phyloP scores from a whole-genome alignment of 768 basidiomycete species.

The Cubamyces sp. region DNA sequence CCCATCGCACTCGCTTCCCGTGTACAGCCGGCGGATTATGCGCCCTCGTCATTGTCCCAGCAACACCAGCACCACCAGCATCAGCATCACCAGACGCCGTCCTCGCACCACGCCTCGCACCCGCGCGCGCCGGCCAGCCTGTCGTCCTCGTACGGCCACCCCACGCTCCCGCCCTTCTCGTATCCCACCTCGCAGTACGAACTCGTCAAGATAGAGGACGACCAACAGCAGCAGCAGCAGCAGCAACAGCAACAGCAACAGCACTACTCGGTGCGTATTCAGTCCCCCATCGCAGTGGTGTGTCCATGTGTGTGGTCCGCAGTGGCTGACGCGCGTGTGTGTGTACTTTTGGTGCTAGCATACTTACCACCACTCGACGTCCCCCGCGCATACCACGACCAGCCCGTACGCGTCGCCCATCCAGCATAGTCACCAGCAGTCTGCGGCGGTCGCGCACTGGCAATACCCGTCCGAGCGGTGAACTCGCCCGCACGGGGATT shows the following conservation, averaged over 20 bases:
- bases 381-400: neutral
- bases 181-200: constrained; percentile 37
- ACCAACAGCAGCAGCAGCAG: constrained; percentile 30
- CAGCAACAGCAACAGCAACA: constrained; percentile 26
- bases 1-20: no score
- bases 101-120: constrained; percentile 16
- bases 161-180: constrained; percentile 25
- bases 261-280: constrained; percentile 48
- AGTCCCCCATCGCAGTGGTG: no score
- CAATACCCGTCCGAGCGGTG: constrained; percentile 24
- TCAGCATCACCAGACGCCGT: neutral
- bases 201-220: constrained; percentile 73
- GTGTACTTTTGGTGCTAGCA: constrained; percentile 1
- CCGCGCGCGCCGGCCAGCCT: neutral
- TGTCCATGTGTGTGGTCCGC: neutral
- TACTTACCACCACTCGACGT: constrained; percentile 5
- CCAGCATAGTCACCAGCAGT: constrained; percentile 15
- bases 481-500: neutral
- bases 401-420: constrained; percentile 13
- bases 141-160: constrained; percentile 24
- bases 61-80: neutral
- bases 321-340: neutral
- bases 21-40: constrained; percentile 69
- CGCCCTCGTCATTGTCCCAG: constrained; percentile 37
- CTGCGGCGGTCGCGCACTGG: constrained; percentile 19